Conservation (phyloP, 257 asterid genomes). For the Lithospermum erythrorhizon region DNA sequence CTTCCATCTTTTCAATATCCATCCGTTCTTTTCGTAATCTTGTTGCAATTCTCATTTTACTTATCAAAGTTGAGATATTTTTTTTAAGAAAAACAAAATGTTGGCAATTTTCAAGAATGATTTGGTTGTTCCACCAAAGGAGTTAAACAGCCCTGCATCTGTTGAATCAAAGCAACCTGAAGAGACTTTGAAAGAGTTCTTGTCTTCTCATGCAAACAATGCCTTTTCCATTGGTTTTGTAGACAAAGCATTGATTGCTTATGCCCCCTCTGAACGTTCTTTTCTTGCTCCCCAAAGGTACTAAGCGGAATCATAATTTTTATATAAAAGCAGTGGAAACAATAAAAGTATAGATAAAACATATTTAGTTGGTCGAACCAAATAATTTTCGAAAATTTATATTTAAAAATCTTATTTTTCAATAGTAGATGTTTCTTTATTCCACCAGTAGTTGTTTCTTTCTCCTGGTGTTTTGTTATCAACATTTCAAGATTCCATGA, state of each 20-base stretch:
- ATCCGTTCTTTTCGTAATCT: background rate
- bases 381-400: no score
- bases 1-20: constrained; percentile 8
- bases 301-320: no score
- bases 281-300: constrained; percentile 44
- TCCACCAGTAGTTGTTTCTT: no score
- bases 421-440: no score
- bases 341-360: no score
- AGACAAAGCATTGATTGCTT: constrained; percentile 58
- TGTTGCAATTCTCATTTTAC: background rate
- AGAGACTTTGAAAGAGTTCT: constrained; percentile 46
- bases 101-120: constrained; percentile 69
- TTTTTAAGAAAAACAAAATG: constrained; percentile 27
- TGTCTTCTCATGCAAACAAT: constrained; percentile 37
- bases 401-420: no score
- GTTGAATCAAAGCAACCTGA: constrained; percentile 29
- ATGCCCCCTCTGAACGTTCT: constrained; percentile 28
- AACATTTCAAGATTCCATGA: no score
- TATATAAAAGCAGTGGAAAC: no score
- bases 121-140: constrained; percentile 68
- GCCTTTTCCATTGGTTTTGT: constrained; percentile 48
- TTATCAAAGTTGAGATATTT: background rate
- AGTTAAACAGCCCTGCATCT: constrained; percentile 63
- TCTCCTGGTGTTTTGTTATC: background rate
- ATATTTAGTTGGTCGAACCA: no score